These are phyloP conservation scores for Saururus chinensis DNA, from an alignment of 164 flowering plant species.

Conservation along the genomic window DNA sequence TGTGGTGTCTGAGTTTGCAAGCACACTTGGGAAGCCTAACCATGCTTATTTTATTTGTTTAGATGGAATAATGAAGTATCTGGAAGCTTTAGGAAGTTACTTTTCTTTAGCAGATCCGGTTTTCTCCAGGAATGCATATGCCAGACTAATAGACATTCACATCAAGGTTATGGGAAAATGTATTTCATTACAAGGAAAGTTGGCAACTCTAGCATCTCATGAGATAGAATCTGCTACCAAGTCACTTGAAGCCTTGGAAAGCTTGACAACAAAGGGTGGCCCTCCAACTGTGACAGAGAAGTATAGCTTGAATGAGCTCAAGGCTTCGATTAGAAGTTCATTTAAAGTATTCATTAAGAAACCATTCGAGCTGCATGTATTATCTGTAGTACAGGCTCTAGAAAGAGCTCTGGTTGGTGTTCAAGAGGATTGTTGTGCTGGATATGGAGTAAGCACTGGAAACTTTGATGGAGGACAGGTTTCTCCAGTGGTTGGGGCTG, in stretches of 20 bases:
- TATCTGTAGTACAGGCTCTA: slow-evolving; percentile 47
- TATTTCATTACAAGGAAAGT: slow-evolving; percentile 65
- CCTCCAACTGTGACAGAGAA: slow-evolving; percentile 14
- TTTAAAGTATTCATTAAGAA: slow-evolving; percentile 40
- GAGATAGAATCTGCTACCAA: slow-evolving; percentile 55
- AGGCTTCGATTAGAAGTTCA: slow-evolving; percentile 60
- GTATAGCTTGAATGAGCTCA: slow-evolving; percentile 44
- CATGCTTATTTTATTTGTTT: slow-evolving; percentile 53
- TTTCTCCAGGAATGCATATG: slow-evolving; percentile 36
- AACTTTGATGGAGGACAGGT: slow-evolving; percentile 44
- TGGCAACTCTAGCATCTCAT: slow-evolving; percentile 58
- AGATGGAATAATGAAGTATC: slow-evolving; percentile 64
- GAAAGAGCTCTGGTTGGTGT: slow-evolving; percentile 84
- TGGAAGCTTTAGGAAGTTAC: slow-evolving; percentile 61
- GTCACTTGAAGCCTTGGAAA: slow-evolving; percentile 21
- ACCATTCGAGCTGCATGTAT: slow-evolving; percentile 50
- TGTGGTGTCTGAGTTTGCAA: slow-evolving; percentile 43
- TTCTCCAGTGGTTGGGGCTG: slow-evolving; percentile 68
- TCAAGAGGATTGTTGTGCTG: slow-evolving; percentile 27
- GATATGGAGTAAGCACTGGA: slow-evolving; percentile 44
- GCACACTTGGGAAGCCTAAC: slow-evolving; percentile 27
- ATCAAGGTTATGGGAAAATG: slow-evolving; percentile 66
- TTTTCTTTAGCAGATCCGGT: slow-evolving; percentile 35
- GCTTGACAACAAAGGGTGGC: slow-evolving; percentile 9
- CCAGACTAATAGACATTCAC: slow-evolving; percentile 50